These are phyloP conservation scores for Drosera capensis DNA, from an alignment of 148 eudicot genomes.

Conservation along the genomic window DNA sequence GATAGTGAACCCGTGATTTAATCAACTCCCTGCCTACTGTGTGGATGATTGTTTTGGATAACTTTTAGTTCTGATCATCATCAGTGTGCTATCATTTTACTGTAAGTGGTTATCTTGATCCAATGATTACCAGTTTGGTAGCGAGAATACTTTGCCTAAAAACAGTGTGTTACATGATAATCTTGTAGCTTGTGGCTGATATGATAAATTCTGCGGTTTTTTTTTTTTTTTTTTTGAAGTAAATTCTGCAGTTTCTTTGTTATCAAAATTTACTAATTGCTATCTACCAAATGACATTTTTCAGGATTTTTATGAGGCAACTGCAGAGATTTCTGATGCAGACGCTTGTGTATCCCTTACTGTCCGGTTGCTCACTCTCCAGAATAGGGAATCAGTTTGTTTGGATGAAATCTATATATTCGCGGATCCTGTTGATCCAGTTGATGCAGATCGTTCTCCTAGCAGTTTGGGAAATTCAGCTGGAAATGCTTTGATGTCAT, in stretches of 20 bases:
- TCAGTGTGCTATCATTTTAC: too few species aligned
- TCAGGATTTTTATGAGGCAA: constrained; percentile 84
- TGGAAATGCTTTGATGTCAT: constrained; percentile 56
- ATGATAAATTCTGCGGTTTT: too few species aligned
- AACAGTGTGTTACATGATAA: too few species aligned
- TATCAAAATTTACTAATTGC: constrained; percentile 1
- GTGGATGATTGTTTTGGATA: too few species aligned
- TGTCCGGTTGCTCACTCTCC: constrained; percentile 72
- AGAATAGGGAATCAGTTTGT: constrained; percentile 37
- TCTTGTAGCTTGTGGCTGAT: too few species aligned
- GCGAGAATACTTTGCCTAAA: too few species aligned
- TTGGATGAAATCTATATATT: constrained; percentile 78
- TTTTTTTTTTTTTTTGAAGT: neutral
- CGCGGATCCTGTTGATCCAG: constrained; percentile 50
- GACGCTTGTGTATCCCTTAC: constrained; percentile 61
- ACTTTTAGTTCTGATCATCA: too few species aligned
- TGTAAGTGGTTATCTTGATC: too few species aligned
- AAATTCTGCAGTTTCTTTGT: neutral
- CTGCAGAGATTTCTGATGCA: constrained; percentile 86
- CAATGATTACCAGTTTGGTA: too few species aligned
- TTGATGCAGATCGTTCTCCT: constrained; percentile 25
- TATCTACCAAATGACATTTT: constrained; percentile 7
- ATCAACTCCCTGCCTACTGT: too few species aligned
- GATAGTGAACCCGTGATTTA: too few species aligned
- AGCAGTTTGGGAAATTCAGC: constrained; percentile 22